These are phyloP conservation scores for Tranzscheliella williamsii DNA, from an alignment of 1,284 basidiomycete genomes.

Conservation along the genomic window DNA sequence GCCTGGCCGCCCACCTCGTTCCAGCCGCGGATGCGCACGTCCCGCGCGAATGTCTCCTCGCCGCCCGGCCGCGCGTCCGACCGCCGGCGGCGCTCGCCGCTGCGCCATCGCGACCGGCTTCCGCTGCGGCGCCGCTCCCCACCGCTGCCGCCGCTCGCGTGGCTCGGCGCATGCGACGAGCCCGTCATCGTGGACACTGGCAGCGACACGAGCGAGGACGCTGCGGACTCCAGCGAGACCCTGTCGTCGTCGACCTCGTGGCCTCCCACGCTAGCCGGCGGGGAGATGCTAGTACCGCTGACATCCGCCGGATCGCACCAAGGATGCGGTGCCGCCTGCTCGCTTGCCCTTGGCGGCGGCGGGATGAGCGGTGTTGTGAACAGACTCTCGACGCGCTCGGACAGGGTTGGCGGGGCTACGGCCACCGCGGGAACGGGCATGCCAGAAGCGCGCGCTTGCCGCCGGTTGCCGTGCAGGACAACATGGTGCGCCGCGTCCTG, in stretches of 20 bases:
- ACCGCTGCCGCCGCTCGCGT: conserved; percentile 2
- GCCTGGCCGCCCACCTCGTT: conserved; percentile 44
- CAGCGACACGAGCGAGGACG: conserved; percentile 29
- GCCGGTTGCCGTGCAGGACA: conserved; percentile 32
- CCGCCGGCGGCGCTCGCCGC: not conserved
- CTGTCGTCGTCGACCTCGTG: conserved; percentile 12
- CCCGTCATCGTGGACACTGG: conserved; percentile 30
- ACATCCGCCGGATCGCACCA: no score
- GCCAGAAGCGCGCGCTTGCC: conserved; percentile 20
- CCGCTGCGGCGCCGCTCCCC: conserved; percentile 21
- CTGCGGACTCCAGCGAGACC: conserved; percentile 23
- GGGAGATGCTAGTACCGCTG: no score
- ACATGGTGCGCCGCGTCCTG: conserved; percentile 20
- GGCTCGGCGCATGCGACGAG: conserved; percentile 18
- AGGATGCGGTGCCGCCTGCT: no score
- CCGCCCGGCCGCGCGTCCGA: no score
- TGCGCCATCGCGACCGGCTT: not conserved
- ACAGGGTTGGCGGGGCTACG: not conserved
- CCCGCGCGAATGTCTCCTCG: conserved; percentile 27
- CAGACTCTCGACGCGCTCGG: not conserved
- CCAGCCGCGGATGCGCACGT: conserved; percentile 50
- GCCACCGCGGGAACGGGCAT: not conserved
- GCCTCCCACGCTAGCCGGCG: no score
- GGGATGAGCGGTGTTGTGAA: not conserved
- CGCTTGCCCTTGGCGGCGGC: no score